Percentiles rank a stretch among this genome's conserved stretches.
Evolutionary conservation across 192 early-diverging fungal genomes (phyloP).

Genomic region (Helicostylum pulchrum): DNA sequence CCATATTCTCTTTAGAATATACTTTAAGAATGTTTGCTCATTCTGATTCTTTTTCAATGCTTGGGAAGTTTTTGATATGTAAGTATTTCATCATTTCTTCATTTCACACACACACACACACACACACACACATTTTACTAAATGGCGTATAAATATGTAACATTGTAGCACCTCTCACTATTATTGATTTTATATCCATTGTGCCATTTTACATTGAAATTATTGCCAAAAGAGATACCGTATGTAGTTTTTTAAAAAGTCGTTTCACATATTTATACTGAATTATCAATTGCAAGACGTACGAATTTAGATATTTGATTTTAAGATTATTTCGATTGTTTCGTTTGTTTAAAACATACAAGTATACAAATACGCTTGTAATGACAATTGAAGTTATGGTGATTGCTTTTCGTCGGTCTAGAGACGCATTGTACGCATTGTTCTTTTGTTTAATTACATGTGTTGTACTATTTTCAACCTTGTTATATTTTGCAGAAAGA

Average conservation of each 20-base stretch:
- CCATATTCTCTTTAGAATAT: conserved; percentile 73
- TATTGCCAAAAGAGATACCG: conserved; percentile 57
- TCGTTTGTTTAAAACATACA: conserved; percentile 76
- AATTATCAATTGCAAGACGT: not conserved
- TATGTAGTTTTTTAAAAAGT: conserved; percentile 17
- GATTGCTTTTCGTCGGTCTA: conserved; percentile 67
- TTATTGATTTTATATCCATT: conserved; percentile 74
- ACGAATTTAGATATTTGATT: conserved; percentile 43
- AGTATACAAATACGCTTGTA: conserved; percentile 73
- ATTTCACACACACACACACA: too few relatives aligned
- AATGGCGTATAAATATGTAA: not conserved
- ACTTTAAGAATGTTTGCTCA: conserved; percentile 61
- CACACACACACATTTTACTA: too few relatives aligned
- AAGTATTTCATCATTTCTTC: conserved; percentile 10
- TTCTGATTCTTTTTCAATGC: conserved; percentile 62
- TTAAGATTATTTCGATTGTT: conserved; percentile 71
- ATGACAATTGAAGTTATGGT: conserved; percentile 85
- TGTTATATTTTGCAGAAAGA: conserved; percentile 79
- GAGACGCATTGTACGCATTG: conserved; percentile 69
- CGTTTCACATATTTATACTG: not conserved
- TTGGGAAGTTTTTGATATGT: conserved; percentile 50
- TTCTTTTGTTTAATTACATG: conserved; percentile 71
- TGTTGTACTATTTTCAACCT: conserved; percentile 66
- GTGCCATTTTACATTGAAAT: conserved; percentile 79
- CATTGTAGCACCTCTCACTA: conserved; percentile 50